Conservation (phyloP, 768 basidiomycete genomes). For the Podaxis sp. region DNA sequence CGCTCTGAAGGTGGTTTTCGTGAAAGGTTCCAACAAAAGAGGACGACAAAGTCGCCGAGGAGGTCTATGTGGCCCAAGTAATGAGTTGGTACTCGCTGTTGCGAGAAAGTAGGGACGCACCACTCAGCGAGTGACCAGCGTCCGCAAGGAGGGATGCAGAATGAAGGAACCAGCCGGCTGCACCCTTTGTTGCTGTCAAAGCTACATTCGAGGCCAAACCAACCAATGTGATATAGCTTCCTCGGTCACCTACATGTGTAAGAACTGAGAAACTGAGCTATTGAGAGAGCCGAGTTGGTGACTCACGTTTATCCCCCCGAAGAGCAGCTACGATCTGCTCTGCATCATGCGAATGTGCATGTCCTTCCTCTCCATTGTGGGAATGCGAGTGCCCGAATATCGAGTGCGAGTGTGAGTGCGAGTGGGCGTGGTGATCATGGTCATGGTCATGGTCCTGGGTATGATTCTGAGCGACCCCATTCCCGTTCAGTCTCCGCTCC, state of each 20-base stretch:
- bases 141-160: conserved; percentile 91
- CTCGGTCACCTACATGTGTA: conserved; percentile 60
- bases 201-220: conserved; percentile 82
- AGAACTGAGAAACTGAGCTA: neutral
- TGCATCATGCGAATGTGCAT: conserved; percentile 55
- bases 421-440: conserved; percentile 30
- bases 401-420: conserved; percentile 57
- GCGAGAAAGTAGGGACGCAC: conserved; percentile 39
- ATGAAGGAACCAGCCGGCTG: conserved; percentile 88
- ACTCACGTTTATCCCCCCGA: conserved; percentile 56
- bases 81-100: conserved; percentile 1
- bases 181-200: conserved; percentile 80
- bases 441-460: conserved; percentile 31
- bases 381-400: conserved; percentile 66
- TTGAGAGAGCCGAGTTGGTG: neutral
- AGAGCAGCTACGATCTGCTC: conserved; percentile 69
- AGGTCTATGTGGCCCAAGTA: conserved; percentile 49
- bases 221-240: conserved; percentile 80
- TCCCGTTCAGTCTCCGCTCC: conserved; percentile 18
- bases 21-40: conserved; percentile 86
- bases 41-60: conserved; percentile 87
- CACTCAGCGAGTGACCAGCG: conserved; percentile 88
- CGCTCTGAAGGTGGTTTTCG: conserved; percentile 72
- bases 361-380: conserved; percentile 52
- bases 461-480: conserved; percentile 21